phyloP scores from a whole-genome alignment of 805 yeast genomes.

The Candida saitoana region DNA sequence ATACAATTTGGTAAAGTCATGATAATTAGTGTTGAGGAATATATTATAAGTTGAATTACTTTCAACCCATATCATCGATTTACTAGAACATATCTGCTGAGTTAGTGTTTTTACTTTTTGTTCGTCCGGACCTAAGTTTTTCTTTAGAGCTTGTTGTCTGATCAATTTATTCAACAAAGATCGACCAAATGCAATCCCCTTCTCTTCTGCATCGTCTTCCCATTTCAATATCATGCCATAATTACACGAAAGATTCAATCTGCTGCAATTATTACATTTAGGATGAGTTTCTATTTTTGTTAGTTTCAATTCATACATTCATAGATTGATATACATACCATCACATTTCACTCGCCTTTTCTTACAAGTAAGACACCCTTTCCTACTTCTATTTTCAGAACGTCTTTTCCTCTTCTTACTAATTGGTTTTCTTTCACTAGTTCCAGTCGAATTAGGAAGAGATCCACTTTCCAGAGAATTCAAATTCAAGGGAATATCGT shows the following conservation, averaged over 20 bases:
- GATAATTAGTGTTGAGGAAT: conserved; percentile 15
- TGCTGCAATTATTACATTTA: conserved; percentile 23
- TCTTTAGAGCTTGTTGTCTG: conserved; percentile 6
- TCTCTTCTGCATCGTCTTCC: conserved; percentile 34
- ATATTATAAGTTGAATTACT: conserved; percentile 7
- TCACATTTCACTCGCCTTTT: conserved; percentile 15
- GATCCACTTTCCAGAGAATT: not conserved
- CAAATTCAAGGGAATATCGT: not conserved
- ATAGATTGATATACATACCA: conserved; percentile 5
- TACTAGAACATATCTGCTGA: conserved; percentile 7
- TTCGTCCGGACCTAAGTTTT: not conserved
- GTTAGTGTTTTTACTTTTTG: conserved; percentile 8
- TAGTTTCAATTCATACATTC: no score
- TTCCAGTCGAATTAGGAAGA: not conserved
- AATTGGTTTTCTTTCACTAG: not conserved
- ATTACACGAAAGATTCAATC: conserved; percentile 16
- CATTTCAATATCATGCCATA: conserved; percentile 20
- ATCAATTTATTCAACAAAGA: conserved; percentile 17
- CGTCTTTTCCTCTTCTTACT: conserved; percentile 6
- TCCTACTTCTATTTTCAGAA: conserved; percentile 17
- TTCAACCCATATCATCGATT: conserved; percentile 8
- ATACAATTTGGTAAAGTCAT: conserved; percentile 14
- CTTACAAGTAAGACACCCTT: conserved; percentile 15
- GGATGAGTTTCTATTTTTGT: conserved; percentile 26
- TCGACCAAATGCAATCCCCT: conserved; percentile 36